Evolutionary conservation across 1,284 basidiomycete species (phyloP).

Genomic region (Leccinum solheimii): DNA sequence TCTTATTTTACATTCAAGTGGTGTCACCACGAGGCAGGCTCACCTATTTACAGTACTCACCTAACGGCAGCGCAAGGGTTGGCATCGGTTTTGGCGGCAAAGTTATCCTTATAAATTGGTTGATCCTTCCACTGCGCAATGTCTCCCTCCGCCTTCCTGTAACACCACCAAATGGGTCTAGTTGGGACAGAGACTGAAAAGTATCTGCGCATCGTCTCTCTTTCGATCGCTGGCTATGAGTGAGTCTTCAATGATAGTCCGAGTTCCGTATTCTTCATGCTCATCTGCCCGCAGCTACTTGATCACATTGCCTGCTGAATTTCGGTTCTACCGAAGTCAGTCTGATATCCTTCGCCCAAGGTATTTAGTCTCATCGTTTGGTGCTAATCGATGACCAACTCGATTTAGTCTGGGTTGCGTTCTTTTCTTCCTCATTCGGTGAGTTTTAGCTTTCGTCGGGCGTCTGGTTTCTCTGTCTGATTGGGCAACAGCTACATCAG

Average conservation of each 20-base stretch:
- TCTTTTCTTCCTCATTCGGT: slow-evolving; percentile 43
- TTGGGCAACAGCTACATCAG: slow-evolving; percentile 39
- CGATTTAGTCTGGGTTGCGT: slow-evolving; percentile 31
- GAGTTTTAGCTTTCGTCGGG: background rate
- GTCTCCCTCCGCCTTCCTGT: background rate
- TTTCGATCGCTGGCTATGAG: slow-evolving; percentile 37
- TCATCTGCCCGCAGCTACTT: slow-evolving; percentile 34
- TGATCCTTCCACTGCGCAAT: background rate
- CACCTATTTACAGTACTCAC: slow-evolving; percentile 5
- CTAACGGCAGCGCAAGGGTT: slow-evolving; percentile 20
- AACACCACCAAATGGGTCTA: slow-evolving; percentile 14
- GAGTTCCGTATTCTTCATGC: background rate
- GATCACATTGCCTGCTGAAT: slow-evolving; percentile 42
- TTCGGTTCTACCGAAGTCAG: slow-evolving; percentile 42
- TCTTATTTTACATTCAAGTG: slow-evolving; percentile 1
- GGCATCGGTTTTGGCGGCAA: background rate
- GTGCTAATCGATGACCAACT: background rate
- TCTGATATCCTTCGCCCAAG: slow-evolving; percentile 29
- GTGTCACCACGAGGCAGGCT: background rate
- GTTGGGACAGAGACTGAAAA: slow-evolving; percentile 28
- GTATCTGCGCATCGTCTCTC: slow-evolving; percentile 33
- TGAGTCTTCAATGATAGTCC: slow-evolving; percentile 11
- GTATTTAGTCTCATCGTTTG: slow-evolving; percentile 12
- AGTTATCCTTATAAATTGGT: slow-evolving; percentile 19
- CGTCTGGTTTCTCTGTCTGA: slow-evolving; percentile 8